These are phyloP conservation scores for Phyllosticta paracitricarpa DNA, from an alignment of 2,329 filamentous ascomycete genomes.

Conservation along the genomic window DNA sequence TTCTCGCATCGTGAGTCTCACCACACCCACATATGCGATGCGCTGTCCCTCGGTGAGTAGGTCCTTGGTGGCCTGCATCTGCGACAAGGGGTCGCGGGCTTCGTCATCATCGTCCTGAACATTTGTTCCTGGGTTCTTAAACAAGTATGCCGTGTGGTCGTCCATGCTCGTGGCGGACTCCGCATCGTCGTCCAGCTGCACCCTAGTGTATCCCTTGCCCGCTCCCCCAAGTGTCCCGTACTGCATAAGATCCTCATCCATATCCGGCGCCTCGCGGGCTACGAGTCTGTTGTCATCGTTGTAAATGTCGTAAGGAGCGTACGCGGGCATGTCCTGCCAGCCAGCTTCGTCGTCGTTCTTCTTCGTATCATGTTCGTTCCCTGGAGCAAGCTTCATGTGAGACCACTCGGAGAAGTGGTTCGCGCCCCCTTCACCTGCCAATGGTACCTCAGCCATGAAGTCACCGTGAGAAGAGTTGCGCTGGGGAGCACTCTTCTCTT, in stretches of 20 bases:
- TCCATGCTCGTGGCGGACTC: slow-evolving; percentile 93
- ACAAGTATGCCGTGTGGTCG: slow-evolving; percentile 92
- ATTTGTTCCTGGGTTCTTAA: slow-evolving; percentile 47
- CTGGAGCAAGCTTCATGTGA: slow-evolving; percentile 61
- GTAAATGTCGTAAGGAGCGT: slow-evolving; percentile 88
- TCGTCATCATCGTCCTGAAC: slow-evolving; percentile 67
- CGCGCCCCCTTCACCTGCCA: slow-evolving; percentile 20
- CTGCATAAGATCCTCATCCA: slow-evolving; percentile 57
- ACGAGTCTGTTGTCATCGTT: slow-evolving; percentile 85
- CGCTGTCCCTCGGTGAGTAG: slow-evolving; percentile 90
- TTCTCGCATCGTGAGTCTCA: slow-evolving; percentile 66
- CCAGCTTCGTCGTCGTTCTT: slow-evolving; percentile 51
- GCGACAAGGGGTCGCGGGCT: slow-evolving; percentile 66
- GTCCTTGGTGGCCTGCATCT: slow-evolving; percentile 93
- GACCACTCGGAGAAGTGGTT: slow-evolving; percentile 65
- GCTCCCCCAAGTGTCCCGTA: slow-evolving; percentile 78
- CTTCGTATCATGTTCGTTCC: slow-evolving; percentile 38
- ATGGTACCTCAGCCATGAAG: slow-evolving; percentile 1
- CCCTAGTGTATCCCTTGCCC: slow-evolving; percentile 87
- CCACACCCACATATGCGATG: slow-evolving; percentile 90
- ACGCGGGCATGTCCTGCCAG: slow-evolving; percentile 93
- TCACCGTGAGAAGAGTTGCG: not conserved
- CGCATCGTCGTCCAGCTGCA: slow-evolving; percentile 90
- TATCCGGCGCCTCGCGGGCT: slow-evolving; percentile 65
- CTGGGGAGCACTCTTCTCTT: not conserved